Conservation (phyloP, 1,284 basidiomycete species). For the Cryptococcus jaspeensis region DNA sequence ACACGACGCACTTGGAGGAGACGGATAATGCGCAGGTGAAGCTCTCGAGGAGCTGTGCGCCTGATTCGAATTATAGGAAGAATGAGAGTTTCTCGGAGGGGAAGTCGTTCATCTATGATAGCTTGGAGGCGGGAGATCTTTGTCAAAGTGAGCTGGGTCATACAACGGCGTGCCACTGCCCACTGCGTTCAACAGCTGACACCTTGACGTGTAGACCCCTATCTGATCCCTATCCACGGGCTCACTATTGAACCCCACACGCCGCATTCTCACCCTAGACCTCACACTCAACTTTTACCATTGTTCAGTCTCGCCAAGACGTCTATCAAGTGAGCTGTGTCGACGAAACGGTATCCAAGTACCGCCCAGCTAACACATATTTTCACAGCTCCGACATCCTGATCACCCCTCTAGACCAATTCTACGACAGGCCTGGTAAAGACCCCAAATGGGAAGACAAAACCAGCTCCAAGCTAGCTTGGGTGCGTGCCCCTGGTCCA, state of each 20-base stretch:
- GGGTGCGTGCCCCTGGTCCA: slow-evolving; percentile 41
- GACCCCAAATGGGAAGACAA: slow-evolving; percentile 54
- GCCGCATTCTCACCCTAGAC: slow-evolving; percentile 42
- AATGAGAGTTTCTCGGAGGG: slow-evolving; percentile 24
- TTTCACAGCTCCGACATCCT: slow-evolving; percentile 52
- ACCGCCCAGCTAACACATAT: neutral
- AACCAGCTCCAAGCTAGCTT: slow-evolving; percentile 47
- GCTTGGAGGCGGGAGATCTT: slow-evolving; percentile 41
- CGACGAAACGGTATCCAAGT: neutral
- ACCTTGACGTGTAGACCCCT: slow-evolving; percentile 35
- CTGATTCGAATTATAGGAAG: slow-evolving; percentile 38
- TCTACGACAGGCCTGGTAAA: slow-evolving; percentile 40
- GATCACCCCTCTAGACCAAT: slow-evolving; percentile 55
- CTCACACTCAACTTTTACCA: slow-evolving; percentile 47
- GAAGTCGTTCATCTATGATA: slow-evolving; percentile 46
- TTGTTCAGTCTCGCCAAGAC: slow-evolving; percentile 51
- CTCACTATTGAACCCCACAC: slow-evolving; percentile 47
- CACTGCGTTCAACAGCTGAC: neutral
- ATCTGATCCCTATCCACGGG: slow-evolving; percentile 47
- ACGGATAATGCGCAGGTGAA: slow-evolving; percentile 37
- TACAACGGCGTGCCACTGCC: neutral
- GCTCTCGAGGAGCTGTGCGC: slow-evolving; percentile 41
- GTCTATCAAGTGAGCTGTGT: slow-evolving; percentile 42
- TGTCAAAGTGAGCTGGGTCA: slow-evolving; percentile 39
- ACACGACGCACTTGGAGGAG: slow-evolving; percentile 43